phyloP scores from a whole-genome alignment of 345 rosid species.

The Streptanthus diversifolius region DNA sequence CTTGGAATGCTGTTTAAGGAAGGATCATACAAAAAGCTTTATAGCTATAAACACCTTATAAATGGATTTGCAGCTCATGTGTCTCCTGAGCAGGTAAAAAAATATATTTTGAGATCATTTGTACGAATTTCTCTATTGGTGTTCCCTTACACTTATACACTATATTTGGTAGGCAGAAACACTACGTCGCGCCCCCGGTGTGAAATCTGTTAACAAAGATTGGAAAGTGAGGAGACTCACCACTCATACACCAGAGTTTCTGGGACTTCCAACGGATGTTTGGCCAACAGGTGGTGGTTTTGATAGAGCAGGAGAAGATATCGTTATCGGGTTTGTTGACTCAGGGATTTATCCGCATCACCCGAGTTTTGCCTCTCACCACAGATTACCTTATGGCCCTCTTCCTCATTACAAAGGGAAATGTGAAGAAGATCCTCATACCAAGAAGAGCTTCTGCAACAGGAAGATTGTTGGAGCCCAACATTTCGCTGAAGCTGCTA shows the following conservation, averaged over 20 bases:
- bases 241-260: constrained; percentile 96
- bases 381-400: constrained; percentile 70
- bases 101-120: neutral
- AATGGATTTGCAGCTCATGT: constrained; percentile 93
- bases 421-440: constrained; percentile 82
- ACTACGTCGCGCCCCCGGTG: constrained; percentile 68
- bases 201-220: constrained; percentile 86
- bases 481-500: constrained; percentile 97
- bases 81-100: constrained; percentile 81
- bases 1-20: constrained; percentile 75
- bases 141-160: constrained; percentile 44
- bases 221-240: constrained; percentile 98
- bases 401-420: constrained; percentile 86
- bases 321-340: constrained; percentile 94
- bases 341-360: constrained; percentile 94
- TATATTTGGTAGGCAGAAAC: constrained; percentile 80
- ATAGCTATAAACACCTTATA: constrained; percentile 95
- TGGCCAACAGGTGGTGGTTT: constrained; percentile 99
- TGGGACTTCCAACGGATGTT: constrained; percentile 97
- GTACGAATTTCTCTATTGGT: neutral
- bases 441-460: constrained; percentile 77
- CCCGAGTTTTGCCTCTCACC: constrained; percentile 79
- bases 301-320: constrained; percentile 92
- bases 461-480: constrained; percentile 98
- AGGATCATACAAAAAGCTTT: constrained; percentile 80